A percentile compares a stretch with the other conserved stretches of the same genome.
Conservation (phyloP, 179 eudicot species). For the Carnegiea gigantea region DNA sequence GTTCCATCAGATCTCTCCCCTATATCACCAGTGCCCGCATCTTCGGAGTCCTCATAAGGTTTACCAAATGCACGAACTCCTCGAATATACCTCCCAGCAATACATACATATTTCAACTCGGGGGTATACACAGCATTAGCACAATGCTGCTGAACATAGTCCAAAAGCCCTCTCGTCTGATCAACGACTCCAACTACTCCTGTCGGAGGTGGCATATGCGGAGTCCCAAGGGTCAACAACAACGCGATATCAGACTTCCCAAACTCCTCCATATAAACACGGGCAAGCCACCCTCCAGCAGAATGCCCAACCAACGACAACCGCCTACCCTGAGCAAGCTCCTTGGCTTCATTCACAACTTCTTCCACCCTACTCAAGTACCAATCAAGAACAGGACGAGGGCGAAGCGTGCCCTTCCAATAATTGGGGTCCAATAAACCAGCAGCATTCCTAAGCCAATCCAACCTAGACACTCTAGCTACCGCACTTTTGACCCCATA, state of each 20-base stretch:
- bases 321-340: constrained; percentile 50
- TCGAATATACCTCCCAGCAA: constrained; percentile 89
- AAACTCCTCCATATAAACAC: constrained; percentile 86
- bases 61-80: constrained; percentile 60
- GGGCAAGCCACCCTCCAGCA: constrained; percentile 98
- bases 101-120: constrained; percentile 72
- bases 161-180: constrained; percentile 94
- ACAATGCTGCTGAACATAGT: constrained; percentile 73
- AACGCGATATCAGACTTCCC: constrained; percentile 59
- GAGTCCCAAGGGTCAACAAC: constrained; percentile 82
- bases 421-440: constrained; percentile 81
- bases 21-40: constrained; percentile 24
- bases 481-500: constrained; percentile 68
- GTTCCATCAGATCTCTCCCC: constrained; percentile 40
- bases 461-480: constrained; percentile 76
- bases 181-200: constrained; percentile 82
- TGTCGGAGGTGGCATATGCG: constrained; percentile 88
- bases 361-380: constrained; percentile 71
- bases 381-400: constrained; percentile 98
- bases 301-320: constrained; percentile 89
- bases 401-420: constrained; percentile 87
- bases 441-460: constrained; percentile 97
- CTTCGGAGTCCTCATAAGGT: constrained; percentile 25
- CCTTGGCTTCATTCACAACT: constrained; percentile 70
- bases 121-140: constrained; percentile 76